phyloP scores from a whole-genome alignment of 192 early-diverging fungal genomes.

The Umbelopsis isabellina region DNA sequence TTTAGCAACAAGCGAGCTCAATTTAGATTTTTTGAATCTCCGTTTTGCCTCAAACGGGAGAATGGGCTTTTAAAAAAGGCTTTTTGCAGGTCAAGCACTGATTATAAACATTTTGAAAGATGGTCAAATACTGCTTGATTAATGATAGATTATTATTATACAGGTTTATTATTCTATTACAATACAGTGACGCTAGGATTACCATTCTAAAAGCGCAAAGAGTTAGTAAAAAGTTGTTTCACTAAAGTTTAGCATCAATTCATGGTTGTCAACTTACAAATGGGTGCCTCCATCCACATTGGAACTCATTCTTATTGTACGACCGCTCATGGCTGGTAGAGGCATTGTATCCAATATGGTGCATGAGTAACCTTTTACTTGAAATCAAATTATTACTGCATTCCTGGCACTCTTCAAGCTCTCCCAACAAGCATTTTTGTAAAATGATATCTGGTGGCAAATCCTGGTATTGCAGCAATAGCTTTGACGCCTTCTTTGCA shows the following conservation, averaged over 20 bases:
- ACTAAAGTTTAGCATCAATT: neutral
- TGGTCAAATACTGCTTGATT: too few species aligned
- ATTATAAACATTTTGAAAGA: too few species aligned
- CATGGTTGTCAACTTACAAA: slow-evolving; percentile 47
- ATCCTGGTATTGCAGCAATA: slow-evolving; percentile 35
- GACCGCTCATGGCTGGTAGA: slow-evolving; percentile 50
- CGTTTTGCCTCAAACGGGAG: too few species aligned
- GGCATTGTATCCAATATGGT: slow-evolving; percentile 60
- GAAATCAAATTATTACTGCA: slow-evolving; percentile 51
- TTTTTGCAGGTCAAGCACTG: too few species aligned
- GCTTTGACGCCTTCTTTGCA: slow-evolving; percentile 30
- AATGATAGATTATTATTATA: neutral
- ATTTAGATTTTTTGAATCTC: neutral
- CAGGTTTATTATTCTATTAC: slow-evolving; percentile 16
- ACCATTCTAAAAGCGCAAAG: slow-evolving; percentile 33
- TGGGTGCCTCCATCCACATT: slow-evolving; percentile 61
- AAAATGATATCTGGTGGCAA: slow-evolving; percentile 58
- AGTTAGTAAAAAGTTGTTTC: neutral
- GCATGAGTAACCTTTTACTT: slow-evolving; percentile 50
- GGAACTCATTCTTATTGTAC: slow-evolving; percentile 55
- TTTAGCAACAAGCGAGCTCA: neutral
- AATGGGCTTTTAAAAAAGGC: too few species aligned
- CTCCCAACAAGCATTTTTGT: slow-evolving; percentile 54
- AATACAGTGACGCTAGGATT: slow-evolving; percentile 38
- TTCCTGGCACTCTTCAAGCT: slow-evolving; percentile 45